Evolutionary conservation across 2,329 filamentous ascomycete species (phyloP), one percentile per base, ranked within the genome.

Genomic region (Colletotrichum eremochloae): DNA sequence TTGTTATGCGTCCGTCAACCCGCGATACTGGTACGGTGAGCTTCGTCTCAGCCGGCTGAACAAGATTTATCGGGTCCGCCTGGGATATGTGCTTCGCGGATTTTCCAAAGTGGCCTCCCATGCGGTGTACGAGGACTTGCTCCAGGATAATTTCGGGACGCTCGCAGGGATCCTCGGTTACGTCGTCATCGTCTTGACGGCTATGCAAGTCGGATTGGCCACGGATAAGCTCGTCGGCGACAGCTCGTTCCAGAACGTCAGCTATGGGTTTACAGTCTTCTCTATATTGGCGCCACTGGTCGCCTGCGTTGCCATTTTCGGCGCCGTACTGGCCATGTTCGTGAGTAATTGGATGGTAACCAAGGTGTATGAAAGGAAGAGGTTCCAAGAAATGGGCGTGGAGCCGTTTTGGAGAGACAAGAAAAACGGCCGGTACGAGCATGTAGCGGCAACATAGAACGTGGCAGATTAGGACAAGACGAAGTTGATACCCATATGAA

Each of bases 181-280:
- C 73, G 75, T 86, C 29, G 82, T 81, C 50, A 74, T 88, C 20
- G 79, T 86, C 24, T 78, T 88, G 42, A 83, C 83, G 3, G 86
- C 86, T 0, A 85, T 88, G 83, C 86, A 88, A 76, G 84, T 87
- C 15, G 84, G 83, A 0, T 76, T 87, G 14, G 79, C 80, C 2
- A 85, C 81, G 0, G 72, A 80, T 2, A 56, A 57, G 33, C 79
- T 86, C 1, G 60, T 57, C 0, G 72, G 77, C 0, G 84, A 81
- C 72, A n/a, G 71, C 0, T 67, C 75, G 0, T 89, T 88, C 75
- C 81, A 85, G 74, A 63, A 68, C 11, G 84, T 81, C 1, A 82
- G 82, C 1, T 86, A 85, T 71, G 85, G 84, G 2, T 87, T 89
- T 67, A 82, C 84, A 3, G 76, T 87, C 5, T 87, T 88, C 67